Conservation (phyloP, 2,329 filamentous ascomycete genomes). For the Coniochaeta prunicola region DNA sequence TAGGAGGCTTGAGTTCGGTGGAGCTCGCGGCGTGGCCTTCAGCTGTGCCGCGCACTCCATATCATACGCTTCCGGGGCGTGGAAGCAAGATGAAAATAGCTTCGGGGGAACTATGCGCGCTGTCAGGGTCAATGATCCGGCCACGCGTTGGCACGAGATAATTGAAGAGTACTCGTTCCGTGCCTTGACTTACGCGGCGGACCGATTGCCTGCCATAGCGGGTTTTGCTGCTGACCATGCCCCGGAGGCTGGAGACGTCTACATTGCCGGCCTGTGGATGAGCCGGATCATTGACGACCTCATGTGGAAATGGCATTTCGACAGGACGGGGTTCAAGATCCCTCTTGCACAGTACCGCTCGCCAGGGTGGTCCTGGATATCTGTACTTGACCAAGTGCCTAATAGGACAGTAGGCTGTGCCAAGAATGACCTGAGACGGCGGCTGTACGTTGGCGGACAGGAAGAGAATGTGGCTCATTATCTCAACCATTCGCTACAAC, state of each 20-base stretch:
- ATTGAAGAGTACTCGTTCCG: conserved; percentile 4
- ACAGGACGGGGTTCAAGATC: neutral
- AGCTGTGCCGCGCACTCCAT: conserved; percentile 1
- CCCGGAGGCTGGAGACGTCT: neutral
- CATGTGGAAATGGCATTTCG: neutral
- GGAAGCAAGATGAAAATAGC: neutral
- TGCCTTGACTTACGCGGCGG: neutral
- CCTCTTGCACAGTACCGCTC: neutral
- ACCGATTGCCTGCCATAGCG: conserved; percentile 4
- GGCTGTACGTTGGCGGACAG: neutral
- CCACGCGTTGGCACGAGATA: conserved; percentile 1
- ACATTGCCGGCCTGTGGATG: conserved; percentile 5
- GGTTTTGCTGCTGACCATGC: neutral
- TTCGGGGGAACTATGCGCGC: neutral
- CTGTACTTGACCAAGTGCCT: conserved; percentile 3
- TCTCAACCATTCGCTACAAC: neutral
- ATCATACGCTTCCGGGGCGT: neutral
- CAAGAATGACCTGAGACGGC: neutral
- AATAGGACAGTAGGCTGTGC: neutral
- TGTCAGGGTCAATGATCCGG: neutral
- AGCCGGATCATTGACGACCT: conserved; percentile 3
- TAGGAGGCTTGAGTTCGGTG: neutral
- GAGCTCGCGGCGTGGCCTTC: neutral
- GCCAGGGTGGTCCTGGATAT: conserved; percentile 5
- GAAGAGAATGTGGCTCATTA: neutral